Base-by-base conservation (phyloP, 108 stramenopile species). In the Skeletonema marinoi region DNA sequence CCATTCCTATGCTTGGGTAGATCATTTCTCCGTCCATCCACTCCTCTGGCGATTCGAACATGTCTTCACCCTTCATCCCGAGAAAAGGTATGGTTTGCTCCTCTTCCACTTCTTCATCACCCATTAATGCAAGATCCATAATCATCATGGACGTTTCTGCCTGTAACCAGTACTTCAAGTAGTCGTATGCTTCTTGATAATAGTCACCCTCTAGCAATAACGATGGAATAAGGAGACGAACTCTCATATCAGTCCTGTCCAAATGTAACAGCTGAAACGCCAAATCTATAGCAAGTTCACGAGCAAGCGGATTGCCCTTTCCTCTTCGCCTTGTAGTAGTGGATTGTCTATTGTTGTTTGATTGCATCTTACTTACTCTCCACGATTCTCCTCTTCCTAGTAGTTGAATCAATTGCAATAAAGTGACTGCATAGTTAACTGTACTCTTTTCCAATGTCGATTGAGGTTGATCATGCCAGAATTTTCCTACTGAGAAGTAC, bases 1-100 rank as follows among this genome's bases (percentile, higher is more conserved):
- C 82, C 75, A 77, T 83, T n/a, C 82, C 82, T 2, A 77, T 33
- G 63, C 82, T 78, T 25, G 82, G 75, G 46, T 83, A 83, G 30
- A 83, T 62, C 65, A 79, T 79, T 41, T 79, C 78, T 12, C 73
- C 78, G 41, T 83, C 82, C 68, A 79, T 79, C 82, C 82, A 83
- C 33, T 29, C 8, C 32, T 59, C 59, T 31, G 82, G 82, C 21
- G 67, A 63, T 75, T 83, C 82, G 33, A 69, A 13, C 60, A 71
- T 68, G 30, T 83, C 62, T 36, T 73, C 35, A 33, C 70, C 44
- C 13, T 30, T 38, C 33, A 41, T 21, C 12, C 64, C 12, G 12
- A 38, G 16, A 11, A 33, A 48, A 4, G 31, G 16, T 4, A 39
- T 71, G 42, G 16, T 13, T 30, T 14, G 54, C 25, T 71, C 39